Evolutionary conservation across 2,329 filamentous ascomycete genomes (phyloP).

Genomic region (Pyrenophora seminiperda): DNA sequence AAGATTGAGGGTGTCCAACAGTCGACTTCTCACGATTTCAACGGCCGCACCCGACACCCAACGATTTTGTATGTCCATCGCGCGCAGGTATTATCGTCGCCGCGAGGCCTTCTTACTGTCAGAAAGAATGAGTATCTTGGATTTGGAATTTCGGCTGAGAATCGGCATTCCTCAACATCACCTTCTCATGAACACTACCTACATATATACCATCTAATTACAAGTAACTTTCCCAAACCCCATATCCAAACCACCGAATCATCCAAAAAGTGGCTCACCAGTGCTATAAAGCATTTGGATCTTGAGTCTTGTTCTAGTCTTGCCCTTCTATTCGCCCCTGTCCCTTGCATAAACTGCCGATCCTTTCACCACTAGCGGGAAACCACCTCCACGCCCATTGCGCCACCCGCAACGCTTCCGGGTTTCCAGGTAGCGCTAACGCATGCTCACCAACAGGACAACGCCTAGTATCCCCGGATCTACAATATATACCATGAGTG

Average conservation of each 20-base stretch:
- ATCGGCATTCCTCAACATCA: neutral
- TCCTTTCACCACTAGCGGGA: neutral
- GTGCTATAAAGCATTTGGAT: neutral
- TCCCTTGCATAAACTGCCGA: neutral
- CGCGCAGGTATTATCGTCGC: too few species aligned
- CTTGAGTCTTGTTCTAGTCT: neutral
- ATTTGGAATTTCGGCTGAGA: neutral
- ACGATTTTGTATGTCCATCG: too few species aligned
- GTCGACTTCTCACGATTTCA: too few species aligned
- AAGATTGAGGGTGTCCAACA: neutral
- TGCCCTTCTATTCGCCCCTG: neutral
- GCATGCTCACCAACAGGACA: neutral
- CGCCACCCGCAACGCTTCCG: neutral
- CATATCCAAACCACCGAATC: neutral
- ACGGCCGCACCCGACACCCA: too few species aligned
- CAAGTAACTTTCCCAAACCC: neutral
- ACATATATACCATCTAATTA: too few species aligned
- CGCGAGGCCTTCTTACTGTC: too few species aligned
- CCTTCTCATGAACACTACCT: neutral
- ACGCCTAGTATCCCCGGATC: conserved; percentile 1
- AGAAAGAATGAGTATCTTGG: neutral
- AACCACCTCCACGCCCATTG: neutral
- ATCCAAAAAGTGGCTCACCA: neutral
- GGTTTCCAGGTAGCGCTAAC: neutral
- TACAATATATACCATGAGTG: neutral